Evolutionary conservation across 306 rosid species (phyloP).

Genomic region (Echinosophora koreensis): DNA sequence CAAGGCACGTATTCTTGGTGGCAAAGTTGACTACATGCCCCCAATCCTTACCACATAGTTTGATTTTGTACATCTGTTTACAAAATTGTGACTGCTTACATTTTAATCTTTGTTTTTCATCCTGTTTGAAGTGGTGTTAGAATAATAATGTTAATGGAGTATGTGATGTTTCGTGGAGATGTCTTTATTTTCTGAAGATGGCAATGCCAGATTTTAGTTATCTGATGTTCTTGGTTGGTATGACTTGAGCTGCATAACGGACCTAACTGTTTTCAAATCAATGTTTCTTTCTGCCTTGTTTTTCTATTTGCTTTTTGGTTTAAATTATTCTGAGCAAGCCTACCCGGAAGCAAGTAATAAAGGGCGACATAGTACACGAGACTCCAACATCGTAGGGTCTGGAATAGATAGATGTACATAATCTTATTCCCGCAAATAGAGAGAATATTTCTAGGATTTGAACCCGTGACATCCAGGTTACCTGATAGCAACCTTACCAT

Average conservation of each 20-base stretch:
- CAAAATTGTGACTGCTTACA: constrained; percentile 32
- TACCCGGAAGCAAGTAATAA: no score
- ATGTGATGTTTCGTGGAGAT: constrained; percentile 12
- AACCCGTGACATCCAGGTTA: no score
- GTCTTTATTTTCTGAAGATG: constrained; percentile 20
- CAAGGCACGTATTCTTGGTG: constrained; percentile 72
- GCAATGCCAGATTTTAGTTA: constrained; percentile 39
- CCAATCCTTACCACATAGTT: constrained; percentile 77
- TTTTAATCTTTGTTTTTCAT: constrained; percentile 34
- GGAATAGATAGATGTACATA: no score
- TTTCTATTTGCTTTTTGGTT: constrained; percentile 11
- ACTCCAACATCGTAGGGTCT: no score
- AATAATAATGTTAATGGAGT: constrained; percentile 42
- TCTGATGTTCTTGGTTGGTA: constrained; percentile 30
- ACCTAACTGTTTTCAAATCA: constrained; percentile 4
- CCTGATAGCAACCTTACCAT: no score
- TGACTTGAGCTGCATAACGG: background rate
- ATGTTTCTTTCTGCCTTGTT: constrained; percentile 26
- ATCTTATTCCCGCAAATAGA: no score
- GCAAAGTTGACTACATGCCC: constrained; percentile 72
- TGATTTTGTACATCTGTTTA: constrained; percentile 32
- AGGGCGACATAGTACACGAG: no score
- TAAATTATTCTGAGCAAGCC: background rate
- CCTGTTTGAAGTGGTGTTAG: constrained; percentile 3
- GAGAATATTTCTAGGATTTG: no score